phyloP scores from a whole-genome alignment of 1,284 basidiomycete species.

The Pseudomicrostroma phylloplanum region DNA sequence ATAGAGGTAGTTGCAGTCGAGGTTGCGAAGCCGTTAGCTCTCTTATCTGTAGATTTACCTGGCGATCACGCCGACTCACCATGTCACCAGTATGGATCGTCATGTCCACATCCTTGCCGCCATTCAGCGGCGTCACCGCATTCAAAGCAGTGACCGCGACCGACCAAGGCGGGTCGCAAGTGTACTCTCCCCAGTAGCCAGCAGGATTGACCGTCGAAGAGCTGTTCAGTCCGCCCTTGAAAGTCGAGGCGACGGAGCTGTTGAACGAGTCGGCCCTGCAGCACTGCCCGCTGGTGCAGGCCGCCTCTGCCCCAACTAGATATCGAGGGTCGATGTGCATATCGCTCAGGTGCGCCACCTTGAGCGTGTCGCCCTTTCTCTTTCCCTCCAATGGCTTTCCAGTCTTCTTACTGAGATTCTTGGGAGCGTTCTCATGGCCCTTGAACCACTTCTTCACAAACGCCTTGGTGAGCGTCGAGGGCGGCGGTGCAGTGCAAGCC shows the following conservation, averaged over 20 bases:
- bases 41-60: too few relatives aligned
- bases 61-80: conserved; percentile 44
- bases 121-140: conserved; percentile 64
- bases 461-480: conserved; percentile 22
- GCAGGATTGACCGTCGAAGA: conserved; percentile 12
- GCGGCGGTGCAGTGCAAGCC: conserved; percentile 28
- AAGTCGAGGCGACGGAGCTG: conserved; percentile 53
- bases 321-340: conserved; percentile 74
- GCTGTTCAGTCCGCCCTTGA: background rate
- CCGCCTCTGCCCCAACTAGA: conserved; percentile 66
- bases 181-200: conserved; percentile 46
- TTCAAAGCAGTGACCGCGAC: conserved; percentile 62
- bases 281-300: conserved; percentile 67
- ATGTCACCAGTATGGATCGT: conserved; percentile 71
- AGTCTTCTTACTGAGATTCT: background rate
- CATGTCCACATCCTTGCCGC: conserved; percentile 61
- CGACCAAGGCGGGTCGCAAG: conserved; percentile 65
- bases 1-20: too few relatives aligned
- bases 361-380: conserved; percentile 54
- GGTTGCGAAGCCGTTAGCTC: too few relatives aligned
- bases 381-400: background rate
- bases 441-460: conserved; percentile 41
- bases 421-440: conserved; percentile 10
- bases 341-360: conserved; percentile 70
- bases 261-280: conserved; percentile 63